Base-by-base conservation (phyloP, 2,329 filamentous ascomycete genomes). In the Fonsecaea nubica region DNA sequence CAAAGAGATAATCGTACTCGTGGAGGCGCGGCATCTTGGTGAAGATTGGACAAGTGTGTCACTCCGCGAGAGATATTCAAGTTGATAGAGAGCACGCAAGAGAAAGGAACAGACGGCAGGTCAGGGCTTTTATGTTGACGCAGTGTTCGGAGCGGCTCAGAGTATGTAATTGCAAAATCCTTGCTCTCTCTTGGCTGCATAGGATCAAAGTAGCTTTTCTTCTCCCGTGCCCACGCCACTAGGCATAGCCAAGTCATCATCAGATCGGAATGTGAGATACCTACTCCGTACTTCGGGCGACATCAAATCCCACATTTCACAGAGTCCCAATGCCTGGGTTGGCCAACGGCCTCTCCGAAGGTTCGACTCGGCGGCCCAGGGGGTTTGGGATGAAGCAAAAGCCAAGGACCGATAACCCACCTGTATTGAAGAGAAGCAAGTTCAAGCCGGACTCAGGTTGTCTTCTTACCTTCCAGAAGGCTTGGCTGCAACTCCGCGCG, bases 1-100 rank as follows among this genome's bases (percentile, higher is more conserved):
- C 90, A 76, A 92, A 92, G 75, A 92, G 78, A 77, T 92, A 92
- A 73, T 84, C 87, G 77, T 90, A 91, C 73, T 88, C 48, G 13
- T 36, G 38, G 56, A 67, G 65, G 18, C 62, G 58, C 38, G 58
- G 33, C 64, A 66, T 66, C 35, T 59, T 64, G 62, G 15, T 42
- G 50, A 38, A 25, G 30, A 36, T 48, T 25, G 15, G 35, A 18
- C 10, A n/a, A 18, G 32, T 32, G 8, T 18, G 13, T 18, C 21
- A 9, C 58, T 53, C 25, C 2, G 21, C 18, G 5, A 38, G 42
- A 21, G 32, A 42, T 53, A 8, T 38, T 61, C 45, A 40, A 8
- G 12, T 61, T 38, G 48, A n/a, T 61, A 13, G 48, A 13, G 4
- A 10, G 32, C n/a, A 30, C 18, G 8, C n/a, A 54, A 45, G 53